Percentiles rank a stretch among this genome's conserved stretches.
These are phyloP conservation scores for Waitea zeae DNA, from an alignment of 1,284 basidiomycete species.

Conservation along the genomic window DNA sequence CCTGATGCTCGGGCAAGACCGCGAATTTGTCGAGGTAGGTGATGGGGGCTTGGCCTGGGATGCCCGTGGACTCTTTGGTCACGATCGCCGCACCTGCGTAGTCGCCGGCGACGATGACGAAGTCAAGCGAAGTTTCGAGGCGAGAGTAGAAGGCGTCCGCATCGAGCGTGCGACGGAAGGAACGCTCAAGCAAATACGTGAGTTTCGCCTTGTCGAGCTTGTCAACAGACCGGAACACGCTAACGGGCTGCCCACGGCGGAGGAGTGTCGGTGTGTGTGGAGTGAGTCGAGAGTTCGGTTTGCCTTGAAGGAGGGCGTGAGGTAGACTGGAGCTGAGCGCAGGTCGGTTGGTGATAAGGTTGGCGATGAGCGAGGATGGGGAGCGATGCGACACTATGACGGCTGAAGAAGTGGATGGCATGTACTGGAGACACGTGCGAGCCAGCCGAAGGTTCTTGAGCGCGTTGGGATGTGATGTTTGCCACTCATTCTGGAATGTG, in stretches of 20 bases:
- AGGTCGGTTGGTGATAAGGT: slow-evolving; percentile 97
- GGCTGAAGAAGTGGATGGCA: slow-evolving; percentile 88
- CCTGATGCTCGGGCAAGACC: slow-evolving; percentile 86
- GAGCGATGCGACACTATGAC: slow-evolving; percentile 96
- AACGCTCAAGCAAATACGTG: slow-evolving; percentile 70
- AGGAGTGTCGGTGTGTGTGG: slow-evolving; percentile 88
- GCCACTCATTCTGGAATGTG: slow-evolving; percentile 75
- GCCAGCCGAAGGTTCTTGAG: slow-evolving; percentile 82
- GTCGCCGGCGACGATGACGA: slow-evolving; percentile 89
- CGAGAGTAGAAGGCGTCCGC: slow-evolving; percentile 64
- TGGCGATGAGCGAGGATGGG: slow-evolving; percentile 87
- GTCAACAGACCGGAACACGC: slow-evolving; percentile 49
- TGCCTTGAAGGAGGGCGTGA: slow-evolving; percentile 77
- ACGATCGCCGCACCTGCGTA: slow-evolving; percentile 93
- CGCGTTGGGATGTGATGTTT: slow-evolving; percentile 67
- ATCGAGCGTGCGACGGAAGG: slow-evolving; percentile 70
- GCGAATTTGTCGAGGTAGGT: slow-evolving; percentile 99
- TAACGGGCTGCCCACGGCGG: slow-evolving; percentile 76
- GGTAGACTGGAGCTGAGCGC: slow-evolving; percentile 91
- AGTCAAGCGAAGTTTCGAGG: slow-evolving; percentile 68
- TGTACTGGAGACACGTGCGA: slow-evolving; percentile 76
- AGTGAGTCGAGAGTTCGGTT: slow-evolving; percentile 52
- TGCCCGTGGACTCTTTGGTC: slow-evolving; percentile 53
- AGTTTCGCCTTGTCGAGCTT: slow-evolving; percentile 68
- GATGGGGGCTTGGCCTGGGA: slow-evolving; percentile 28